phyloP scores from a whole-genome alignment of 2,329 filamentous ascomycete species.

The Capronia coronata region DNA sequence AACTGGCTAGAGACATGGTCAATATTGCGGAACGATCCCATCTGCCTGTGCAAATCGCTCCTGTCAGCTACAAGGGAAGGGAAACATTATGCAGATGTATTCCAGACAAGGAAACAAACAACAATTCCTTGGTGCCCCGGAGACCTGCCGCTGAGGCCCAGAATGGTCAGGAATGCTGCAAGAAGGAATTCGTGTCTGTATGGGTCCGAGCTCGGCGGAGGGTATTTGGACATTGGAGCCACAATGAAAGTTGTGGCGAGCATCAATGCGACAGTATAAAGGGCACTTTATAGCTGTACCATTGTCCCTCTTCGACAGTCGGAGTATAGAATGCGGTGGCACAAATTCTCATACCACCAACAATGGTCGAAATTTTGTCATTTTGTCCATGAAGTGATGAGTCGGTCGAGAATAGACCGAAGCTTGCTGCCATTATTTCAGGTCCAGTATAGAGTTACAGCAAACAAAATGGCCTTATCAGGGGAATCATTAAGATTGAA shows the following conservation, averaged over 20 bases:
- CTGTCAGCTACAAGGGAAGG: not conserved
- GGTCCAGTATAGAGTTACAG: too few relatives aligned
- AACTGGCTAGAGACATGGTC: conserved; percentile 29
- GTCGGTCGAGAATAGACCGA: too few relatives aligned
- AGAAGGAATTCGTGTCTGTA: conserved; percentile 10
- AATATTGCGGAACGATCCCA: not conserved
- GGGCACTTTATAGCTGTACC: not conserved
- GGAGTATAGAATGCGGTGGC: too few relatives aligned
- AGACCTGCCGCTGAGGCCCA: conserved; percentile 9
- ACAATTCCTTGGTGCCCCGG: conserved; percentile 8
- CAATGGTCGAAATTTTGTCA: too few relatives aligned
- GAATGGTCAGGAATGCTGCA: conserved; percentile 12
- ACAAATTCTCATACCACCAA: too few relatives aligned
- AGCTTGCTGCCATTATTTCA: too few relatives aligned
- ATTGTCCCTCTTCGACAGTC: not conserved
- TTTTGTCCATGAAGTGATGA: too few relatives aligned
- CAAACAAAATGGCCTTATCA: too few relatives aligned
- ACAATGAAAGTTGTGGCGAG: not conserved
- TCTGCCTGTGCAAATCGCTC: not conserved
- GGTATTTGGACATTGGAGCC: not conserved
- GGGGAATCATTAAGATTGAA: too few relatives aligned
- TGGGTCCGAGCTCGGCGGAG: conserved; percentile 8
- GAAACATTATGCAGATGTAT: conserved; percentile 13
- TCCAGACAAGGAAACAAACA: conserved; percentile 19
- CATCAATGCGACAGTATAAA: not conserved